A percentile compares a stretch with the other conserved stretches of the same genome.
Evolutionary conservation across 2,329 filamentous ascomycete species (phyloP).

Genomic region (Fusarium lyarnte): DNA sequence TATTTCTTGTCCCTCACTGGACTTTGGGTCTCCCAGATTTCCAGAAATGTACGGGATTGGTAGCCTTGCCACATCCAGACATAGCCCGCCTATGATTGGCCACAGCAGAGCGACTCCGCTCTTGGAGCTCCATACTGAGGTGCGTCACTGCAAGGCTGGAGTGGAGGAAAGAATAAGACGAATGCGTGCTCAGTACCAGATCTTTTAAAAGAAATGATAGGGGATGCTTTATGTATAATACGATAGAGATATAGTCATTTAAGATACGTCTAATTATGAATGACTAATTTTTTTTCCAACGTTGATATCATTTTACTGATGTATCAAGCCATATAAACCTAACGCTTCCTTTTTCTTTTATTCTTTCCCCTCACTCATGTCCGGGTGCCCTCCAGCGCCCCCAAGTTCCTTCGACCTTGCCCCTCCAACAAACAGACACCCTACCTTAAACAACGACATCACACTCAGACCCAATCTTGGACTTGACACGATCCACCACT

Average conservation of each 20-base stretch:
- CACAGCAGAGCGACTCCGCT: neutral
- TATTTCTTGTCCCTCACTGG: neutral
- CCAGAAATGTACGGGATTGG: neutral
- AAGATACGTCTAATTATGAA: neutral
- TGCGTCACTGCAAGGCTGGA: constrained; percentile 35
- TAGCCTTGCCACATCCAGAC: constrained; percentile 15
- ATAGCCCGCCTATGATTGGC: constrained; percentile 11
- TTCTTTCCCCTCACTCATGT: neutral
- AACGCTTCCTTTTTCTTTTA: neutral
- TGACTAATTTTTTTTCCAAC: neutral
- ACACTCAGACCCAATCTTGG: neutral
- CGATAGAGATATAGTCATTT: neutral
- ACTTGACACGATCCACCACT: neutral
- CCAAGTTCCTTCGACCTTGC: constrained; percentile 25
- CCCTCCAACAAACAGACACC: constrained; percentile 35
- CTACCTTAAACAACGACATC: constrained; percentile 28
- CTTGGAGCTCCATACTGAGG: neutral
- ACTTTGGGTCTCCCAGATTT: neutral
- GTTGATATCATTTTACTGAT: neutral
- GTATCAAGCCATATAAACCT: neutral
- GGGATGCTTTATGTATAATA: neutral
- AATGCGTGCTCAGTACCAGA: neutral
- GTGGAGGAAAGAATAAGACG: constrained; percentile 11
- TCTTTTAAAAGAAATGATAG: neutral
- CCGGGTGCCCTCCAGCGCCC: neutral